Conservation (phyloP, 495 filamentous ascomycete genomes). For the Filosporella fistucella region DNA sequence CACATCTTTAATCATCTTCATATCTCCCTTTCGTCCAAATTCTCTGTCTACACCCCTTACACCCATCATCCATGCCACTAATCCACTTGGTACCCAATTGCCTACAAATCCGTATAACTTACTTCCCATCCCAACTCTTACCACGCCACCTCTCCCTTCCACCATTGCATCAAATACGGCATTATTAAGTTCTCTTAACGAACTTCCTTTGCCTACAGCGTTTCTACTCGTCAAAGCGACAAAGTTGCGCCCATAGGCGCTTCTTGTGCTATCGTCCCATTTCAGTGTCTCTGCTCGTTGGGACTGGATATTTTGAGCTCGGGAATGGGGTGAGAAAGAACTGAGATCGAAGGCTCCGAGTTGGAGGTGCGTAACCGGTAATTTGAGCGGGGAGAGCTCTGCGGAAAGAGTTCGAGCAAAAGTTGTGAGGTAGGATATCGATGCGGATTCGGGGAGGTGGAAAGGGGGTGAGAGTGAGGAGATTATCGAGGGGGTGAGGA, state of each 20-base stretch:
- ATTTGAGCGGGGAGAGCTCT: slow-evolving; percentile 67
- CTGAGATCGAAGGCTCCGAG: slow-evolving; percentile 78
- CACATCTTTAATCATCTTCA: slow-evolving; percentile 24
- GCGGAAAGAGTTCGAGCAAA: slow-evolving; percentile 71
- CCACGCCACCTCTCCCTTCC: slow-evolving; percentile 41
- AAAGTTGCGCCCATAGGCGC: slow-evolving; percentile 53
- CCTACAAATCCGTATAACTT: slow-evolving; percentile 82
- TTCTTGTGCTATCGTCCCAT: slow-evolving; percentile 55
- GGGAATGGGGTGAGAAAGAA: slow-evolving; percentile 32
- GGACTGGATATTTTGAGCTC: slow-evolving; percentile 9
- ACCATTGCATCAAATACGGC: slow-evolving; percentile 82
- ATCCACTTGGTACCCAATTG: slow-evolving; percentile 67
- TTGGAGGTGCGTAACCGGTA: slow-evolving; percentile 77
- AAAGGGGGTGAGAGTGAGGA: slow-evolving; percentile 78
- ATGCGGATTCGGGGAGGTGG: slow-evolving; percentile 75
- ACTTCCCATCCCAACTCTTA: slow-evolving; percentile 78
- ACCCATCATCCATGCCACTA: slow-evolving; percentile 90
- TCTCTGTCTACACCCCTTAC: slow-evolving; percentile 43
- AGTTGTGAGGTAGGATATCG: slow-evolving; percentile 73
- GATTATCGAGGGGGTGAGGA: slow-evolving; percentile 83
- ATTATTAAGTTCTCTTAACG: slow-evolving; percentile 71
- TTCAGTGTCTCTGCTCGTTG: slow-evolving; percentile 52
- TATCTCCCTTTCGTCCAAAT: slow-evolving; percentile 32
- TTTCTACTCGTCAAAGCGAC: slow-evolving; percentile 41
- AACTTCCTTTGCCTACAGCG: slow-evolving; percentile 59